Evolutionary conservation across 1,284 basidiomycete genomes (phyloP), one percentile per base, ranked within the genome.

Genomic region (Boletus semigastroideus): DNA sequence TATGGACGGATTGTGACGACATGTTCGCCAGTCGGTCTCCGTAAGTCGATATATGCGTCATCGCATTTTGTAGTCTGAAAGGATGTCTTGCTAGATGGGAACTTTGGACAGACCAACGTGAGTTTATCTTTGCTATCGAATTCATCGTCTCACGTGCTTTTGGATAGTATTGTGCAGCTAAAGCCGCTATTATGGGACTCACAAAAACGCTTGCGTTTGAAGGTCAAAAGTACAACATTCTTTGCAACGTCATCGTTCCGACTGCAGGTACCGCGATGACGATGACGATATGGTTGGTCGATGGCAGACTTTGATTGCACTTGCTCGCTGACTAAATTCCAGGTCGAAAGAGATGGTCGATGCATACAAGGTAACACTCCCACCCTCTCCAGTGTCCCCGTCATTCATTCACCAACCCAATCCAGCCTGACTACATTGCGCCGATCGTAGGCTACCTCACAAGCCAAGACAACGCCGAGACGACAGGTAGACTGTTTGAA

Each of bases 1-100:
- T 98, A 90, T 68, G 96, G 97, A 31, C 87, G 97, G 52, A 96
- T 99, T 65, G 81, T 99, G 52, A 97, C 92, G 48, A 98, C 95
- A 27, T 85, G 87, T 53, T 98, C 95, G 6, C 87, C 90, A 68
- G 93, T 95, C 51, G 96, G 95, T 56, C 87, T 98, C 54, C 94
- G 89, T 92, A 62, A 67, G 89, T 78, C 11, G 13, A 37, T 11
- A 42, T 36, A 27, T 17, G 5, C 5, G 17, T 25, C 30, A 37
- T 38, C 17, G 22, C 14, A 13, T 27, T 43, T 12, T 8, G 44
- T 13, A 27, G 17, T 60, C 36, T 61, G 25, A 55, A 14, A 27
- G 31, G 2, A 17, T 9, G 7, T 33, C 34, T 55, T 12, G 43
- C 14, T 51, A 93, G 91, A 93, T 66, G 96, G 96, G 17, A 95